Conservation (phyloP, 257 asterid genomes). For the Verbena officinalis region DNA sequence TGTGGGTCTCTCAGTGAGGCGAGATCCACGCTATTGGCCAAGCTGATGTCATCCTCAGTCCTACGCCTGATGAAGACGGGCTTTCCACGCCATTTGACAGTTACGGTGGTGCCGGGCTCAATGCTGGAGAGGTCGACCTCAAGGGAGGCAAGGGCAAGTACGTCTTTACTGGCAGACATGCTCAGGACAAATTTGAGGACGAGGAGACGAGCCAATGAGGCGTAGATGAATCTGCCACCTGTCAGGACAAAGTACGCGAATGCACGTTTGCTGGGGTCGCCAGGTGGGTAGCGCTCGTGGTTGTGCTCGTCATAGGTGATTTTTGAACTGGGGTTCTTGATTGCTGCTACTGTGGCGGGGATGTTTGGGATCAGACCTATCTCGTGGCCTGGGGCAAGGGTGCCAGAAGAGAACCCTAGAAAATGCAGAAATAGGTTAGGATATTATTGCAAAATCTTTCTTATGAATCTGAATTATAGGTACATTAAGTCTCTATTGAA, state of each 20-base stretch:
- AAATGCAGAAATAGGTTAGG: conserved; percentile 16
- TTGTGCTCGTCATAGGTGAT: conserved; percentile 76
- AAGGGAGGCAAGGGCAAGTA: conserved; percentile 89
- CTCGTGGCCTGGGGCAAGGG: conserved; percentile 54
- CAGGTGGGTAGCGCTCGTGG: conserved; percentile 90
- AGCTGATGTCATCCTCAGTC: conserved; percentile 70
- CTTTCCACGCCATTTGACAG: conserved; percentile 97
- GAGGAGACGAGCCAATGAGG: conserved; percentile 80
- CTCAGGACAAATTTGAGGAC: conserved; percentile 82
- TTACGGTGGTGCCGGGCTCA: conserved; percentile 84
- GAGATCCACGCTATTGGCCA: conserved; percentile 79
- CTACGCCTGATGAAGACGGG: conserved; percentile 86
- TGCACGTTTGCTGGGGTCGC: conserved; percentile 94
- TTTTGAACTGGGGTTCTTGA: conserved; percentile 76
- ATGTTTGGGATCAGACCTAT: conserved; percentile 44
- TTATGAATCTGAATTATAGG: conserved; percentile 7
- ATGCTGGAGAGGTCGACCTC: conserved; percentile 88
- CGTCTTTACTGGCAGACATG: conserved; percentile 95
- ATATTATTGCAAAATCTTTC: conserved; percentile 7
- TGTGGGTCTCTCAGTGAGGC: conserved; percentile 85
- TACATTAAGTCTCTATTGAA: not conserved
- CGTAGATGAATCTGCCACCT: conserved; percentile 87
- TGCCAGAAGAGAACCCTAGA: conserved; percentile 62
- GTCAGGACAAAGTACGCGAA: conserved; percentile 88
- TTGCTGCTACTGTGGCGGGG: conserved; percentile 77